A percentile compares a stretch with the other conserved stretches of the same genome.
phyloP scores from a whole-genome alignment of 768 basidiomycete species.

The Lactifluus subvellereus region DNA sequence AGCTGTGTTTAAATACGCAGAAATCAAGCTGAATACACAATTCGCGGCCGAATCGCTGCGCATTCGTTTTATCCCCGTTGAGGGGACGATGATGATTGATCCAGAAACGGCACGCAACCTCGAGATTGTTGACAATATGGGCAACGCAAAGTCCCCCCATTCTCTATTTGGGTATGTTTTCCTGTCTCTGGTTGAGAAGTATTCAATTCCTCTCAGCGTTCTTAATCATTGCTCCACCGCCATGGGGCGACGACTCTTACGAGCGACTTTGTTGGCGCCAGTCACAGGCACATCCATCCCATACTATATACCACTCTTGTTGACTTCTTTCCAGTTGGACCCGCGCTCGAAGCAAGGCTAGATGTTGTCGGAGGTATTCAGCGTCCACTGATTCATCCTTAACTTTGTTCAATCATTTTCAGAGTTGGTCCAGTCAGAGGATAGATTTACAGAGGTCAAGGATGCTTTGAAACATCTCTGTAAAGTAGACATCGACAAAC shows the following conservation, averaged over 20 bases:
- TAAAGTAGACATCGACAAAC: slow-evolving; percentile 83
- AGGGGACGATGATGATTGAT: slow-evolving; percentile 95
- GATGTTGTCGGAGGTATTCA: slow-evolving; percentile 75
- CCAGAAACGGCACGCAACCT: slow-evolving; percentile 82
- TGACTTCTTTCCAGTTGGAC: slow-evolving; percentile 39
- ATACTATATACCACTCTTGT: not conserved
- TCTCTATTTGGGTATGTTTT: slow-evolving; percentile 69
- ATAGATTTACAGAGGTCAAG: slow-evolving; percentile 60
- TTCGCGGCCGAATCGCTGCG: slow-evolving; percentile 67
- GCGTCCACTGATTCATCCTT: not conserved
- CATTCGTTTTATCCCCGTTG: slow-evolving; percentile 70
- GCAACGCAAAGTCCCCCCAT: slow-evolving; percentile 58
- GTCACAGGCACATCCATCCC: slow-evolving; percentile 50
- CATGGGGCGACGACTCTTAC: slow-evolving; percentile 80
- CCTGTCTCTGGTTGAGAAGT: not conserved
- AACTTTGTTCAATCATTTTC: slow-evolving; percentile 17
- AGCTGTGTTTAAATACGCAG: slow-evolving; percentile 84
- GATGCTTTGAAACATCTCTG: slow-evolving; percentile 65
- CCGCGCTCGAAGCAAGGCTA: slow-evolving; percentile 70
- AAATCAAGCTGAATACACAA: slow-evolving; percentile 58
- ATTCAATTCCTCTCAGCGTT: slow-evolving; percentile 36
- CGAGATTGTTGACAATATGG: slow-evolving; percentile 78
- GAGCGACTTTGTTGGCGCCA: slow-evolving; percentile 78
- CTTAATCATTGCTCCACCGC: slow-evolving; percentile 83
- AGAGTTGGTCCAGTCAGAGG: slow-evolving; percentile 78